Base-by-base conservation (phyloP, 306 rosid species). In the Malus sieversii region DNA sequence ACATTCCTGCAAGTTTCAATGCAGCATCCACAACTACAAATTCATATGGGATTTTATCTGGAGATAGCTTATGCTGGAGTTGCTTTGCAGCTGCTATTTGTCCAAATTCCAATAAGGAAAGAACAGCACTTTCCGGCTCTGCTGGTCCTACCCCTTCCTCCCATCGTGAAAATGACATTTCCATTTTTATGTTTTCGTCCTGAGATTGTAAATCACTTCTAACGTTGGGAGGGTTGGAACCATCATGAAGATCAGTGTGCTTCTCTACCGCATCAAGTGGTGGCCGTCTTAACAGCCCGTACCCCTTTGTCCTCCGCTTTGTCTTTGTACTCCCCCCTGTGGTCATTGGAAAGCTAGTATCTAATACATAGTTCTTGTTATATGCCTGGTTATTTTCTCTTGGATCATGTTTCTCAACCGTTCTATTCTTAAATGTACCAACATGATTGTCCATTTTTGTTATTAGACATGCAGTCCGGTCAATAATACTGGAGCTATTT, bases 11-110 rank as follows among this genome's bases (percentile, higher is more conserved):
- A 82, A 95, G 88, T 86, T 87, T 95, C 85, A 92, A 76, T 71
- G 97, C 93, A 38, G 91, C 91, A 86, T 92, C 96, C 6, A 95
- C 96, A 65, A 95, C 93, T 80, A 83, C 80, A 78, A 95, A 84
- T 76, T 92, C 97, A 71, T 93, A 79, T 75, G 96, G 96, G 62
- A 90, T 77, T 80, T 87, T 82, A 51, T 83, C 90, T 14, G 97
- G 96, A 74, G 98, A 95, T 75, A 95, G 86, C 90, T 95, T 95
- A 83, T 83, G 81, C 42, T 95, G 98, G 71, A 92, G 92, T 80
- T 95, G 96, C 87, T 95, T 92, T 77, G 98, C 90, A 6, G 97
- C 98, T 11, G 89, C 72, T 83, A 92, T 87, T 89, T 95, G 98
- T 73, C 98, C 97, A 85, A 89, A 92, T 81, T 95, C 98, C 85